These are phyloP conservation scores for Clavispora asparagi DNA, from an alignment of 805 yeast genomes.

Conservation along the genomic window DNA sequence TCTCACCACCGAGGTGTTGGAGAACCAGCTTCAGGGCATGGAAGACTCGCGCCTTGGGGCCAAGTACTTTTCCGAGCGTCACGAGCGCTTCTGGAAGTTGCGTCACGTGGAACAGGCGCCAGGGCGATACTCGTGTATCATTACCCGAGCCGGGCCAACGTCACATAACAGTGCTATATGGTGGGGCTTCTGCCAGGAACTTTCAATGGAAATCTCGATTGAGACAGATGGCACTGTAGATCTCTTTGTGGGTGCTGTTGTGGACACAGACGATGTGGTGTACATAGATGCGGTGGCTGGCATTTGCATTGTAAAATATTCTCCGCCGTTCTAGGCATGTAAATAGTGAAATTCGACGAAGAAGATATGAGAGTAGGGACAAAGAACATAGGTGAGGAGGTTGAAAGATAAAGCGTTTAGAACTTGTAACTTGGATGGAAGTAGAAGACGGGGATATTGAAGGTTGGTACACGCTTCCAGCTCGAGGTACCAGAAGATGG, in stretches of 20 bases:
- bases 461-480: no score
- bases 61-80: constrained; percentile 11
- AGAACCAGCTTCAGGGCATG: constrained; percentile 12
- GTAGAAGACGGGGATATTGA: not conserved
- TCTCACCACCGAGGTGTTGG: constrained; percentile 10
- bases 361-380: no score
- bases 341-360: not conserved
- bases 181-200: constrained; percentile 45
- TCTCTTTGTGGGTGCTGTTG: constrained; percentile 38
- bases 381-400: no score
- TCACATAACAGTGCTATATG: constrained; percentile 14
- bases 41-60: constrained; percentile 10
- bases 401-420: no score
- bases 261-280: constrained; percentile 42
- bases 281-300: constrained; percentile 39
- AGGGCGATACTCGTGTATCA: not conserved
- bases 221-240: constrained; percentile 13
- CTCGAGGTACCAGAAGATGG: no score
- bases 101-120: not conserved
- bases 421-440: no score
- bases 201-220: constrained; percentile 44
- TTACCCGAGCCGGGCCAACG: constrained; percentile 16
- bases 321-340: not conserved
- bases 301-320: not conserved
- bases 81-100: constrained; percentile 22